Conservation (phyloP, 805 yeast genomes). For the Saccharomyces jurei region DNA sequence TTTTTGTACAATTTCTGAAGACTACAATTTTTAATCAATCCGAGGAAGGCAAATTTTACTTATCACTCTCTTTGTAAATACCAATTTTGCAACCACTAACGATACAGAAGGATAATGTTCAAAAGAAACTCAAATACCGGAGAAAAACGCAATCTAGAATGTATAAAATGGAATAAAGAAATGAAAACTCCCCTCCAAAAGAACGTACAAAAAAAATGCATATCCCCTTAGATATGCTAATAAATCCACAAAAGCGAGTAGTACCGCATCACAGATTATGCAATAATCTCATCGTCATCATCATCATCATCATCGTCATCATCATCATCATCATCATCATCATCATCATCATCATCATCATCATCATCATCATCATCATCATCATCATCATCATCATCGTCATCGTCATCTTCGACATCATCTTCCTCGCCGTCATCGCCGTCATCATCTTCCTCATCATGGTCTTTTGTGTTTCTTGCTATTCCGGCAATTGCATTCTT, state of each 20-base stretch:
- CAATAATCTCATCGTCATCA: neutral
- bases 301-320: too few relatives aligned
- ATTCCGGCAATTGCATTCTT: neutral
- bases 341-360: neutral
- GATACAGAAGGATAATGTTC: too few relatives aligned
- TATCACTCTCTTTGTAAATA: too few relatives aligned
- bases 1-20: too few relatives aligned
- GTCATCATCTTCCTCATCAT: neutral
- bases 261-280: neutral
- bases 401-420: neutral
- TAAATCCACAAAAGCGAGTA: neutral
- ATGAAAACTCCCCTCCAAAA: neutral
- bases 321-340: neutral
- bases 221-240: neutral
- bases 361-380: neutral
- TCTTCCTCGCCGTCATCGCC: neutral
- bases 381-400: neutral
- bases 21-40: too few relatives aligned
- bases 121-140: too few relatives aligned
- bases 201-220: slow-evolving; percentile 3
- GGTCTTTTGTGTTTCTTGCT: neutral
- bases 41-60: too few relatives aligned
- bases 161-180: too few relatives aligned
- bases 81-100: too few relatives aligned
- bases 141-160: too few relatives aligned